Base-by-base conservation (phyloP, 2,329 filamentous ascomycete genomes). In the Fusarium citri region DNA sequence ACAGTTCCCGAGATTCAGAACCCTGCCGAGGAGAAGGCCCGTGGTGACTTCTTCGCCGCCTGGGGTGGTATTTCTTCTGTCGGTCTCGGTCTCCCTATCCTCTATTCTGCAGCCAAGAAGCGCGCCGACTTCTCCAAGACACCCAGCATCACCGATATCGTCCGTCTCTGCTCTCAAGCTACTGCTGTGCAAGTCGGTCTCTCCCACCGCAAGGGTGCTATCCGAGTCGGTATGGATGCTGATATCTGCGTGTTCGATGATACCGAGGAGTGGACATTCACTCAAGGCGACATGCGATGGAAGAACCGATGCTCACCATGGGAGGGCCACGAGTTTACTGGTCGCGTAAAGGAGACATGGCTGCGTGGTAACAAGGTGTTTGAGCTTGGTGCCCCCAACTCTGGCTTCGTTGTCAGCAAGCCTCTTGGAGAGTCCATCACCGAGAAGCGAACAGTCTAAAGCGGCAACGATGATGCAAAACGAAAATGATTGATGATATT, bases 61-160 rank as follows among this genome's bases (percentile, higher is more conserved):
- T 99, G 96, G 96, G 96, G 96, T 56, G 96, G 96, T 16, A 97
- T 99, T 76, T 95, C 93, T 6, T 96, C 92, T 7, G 95, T 99
- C 20, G 96, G 96, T 0, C 88, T 99, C 2, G 96, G 96, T 1
- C 86, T 99, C 6, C 93, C 94, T 7, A 97, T 99, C 70, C 86
- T 99, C 8, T 91, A 94, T 89, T 94, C 93, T 0, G 90, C 94
- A 46, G 87, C 92, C 31, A 84, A 86, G 77, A 86, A 88, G 68
- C 86, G 92, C 42, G 83, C 87, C 45, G 81, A 85, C 31, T 78
- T 83, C 11, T 80, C 82, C 72, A 80, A 77, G 70, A 80, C 78
- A 51, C 86, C 80, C 0, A 80, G 78, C n/a, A 80, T 98, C 23
- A 84, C 92, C 62, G 93, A 98, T 75, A 90, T 98, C 16, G 94